phyloP scores from a whole-genome alignment of 2,329 filamentous ascomycete genomes.

The Aureobasidium vineae region DNA sequence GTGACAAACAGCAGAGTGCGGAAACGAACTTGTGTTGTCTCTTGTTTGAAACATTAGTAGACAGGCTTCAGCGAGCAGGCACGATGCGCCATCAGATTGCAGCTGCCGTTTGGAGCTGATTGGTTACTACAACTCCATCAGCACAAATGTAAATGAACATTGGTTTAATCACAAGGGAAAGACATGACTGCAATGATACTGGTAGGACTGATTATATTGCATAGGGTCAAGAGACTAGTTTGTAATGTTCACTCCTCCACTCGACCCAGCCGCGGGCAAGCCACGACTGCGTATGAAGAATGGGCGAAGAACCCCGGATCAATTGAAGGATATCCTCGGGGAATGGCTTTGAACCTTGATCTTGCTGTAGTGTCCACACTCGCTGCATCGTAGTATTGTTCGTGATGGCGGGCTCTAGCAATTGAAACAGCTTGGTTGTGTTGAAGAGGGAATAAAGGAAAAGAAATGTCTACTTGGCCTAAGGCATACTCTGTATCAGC shows the following conservation, averaged over 20 bases:
- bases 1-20: neutral
- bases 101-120: neutral
- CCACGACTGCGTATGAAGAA: constrained; percentile 16
- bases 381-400: constrained; percentile 38
- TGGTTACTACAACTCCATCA: neutral
- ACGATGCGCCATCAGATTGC: neutral
- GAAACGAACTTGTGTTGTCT: neutral
- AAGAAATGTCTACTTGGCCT: constrained; percentile 14
- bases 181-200: neutral
- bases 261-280: constrained; percentile 10
- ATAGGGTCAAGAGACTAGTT: neutral
- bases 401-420: constrained; percentile 45
- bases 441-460: neutral
- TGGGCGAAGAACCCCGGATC: constrained; percentile 9
- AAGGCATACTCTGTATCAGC: neutral
- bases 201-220: neutral
- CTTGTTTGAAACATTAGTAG: neutral
- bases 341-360: constrained; percentile 31
- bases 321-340: neutral
- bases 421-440: constrained; percentile 39
- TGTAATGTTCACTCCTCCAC: constrained; percentile 20
- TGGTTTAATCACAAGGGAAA: neutral
- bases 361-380: constrained; percentile 48
- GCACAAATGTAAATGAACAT: no score
- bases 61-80: neutral